Evolutionary conservation across 331 rosid genomes (phyloP).

Genomic region (Phaseolus coccineus): DNA sequence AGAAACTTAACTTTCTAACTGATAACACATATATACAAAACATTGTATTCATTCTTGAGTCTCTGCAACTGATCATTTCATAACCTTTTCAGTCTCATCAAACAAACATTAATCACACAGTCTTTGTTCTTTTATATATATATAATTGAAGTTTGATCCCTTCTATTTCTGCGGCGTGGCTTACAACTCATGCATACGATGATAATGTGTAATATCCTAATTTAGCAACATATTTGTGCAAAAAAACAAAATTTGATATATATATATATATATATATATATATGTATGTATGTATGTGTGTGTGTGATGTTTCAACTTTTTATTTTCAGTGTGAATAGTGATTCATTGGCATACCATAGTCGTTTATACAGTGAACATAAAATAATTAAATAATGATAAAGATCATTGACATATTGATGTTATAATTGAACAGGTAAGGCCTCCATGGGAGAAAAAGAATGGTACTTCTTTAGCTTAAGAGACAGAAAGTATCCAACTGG

Average conservation of each 20-base stretch:
- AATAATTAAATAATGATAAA: conserved; percentile 20
- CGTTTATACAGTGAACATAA: not conserved
- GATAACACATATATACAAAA: not conserved
- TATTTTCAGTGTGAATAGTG: conserved; percentile 15
- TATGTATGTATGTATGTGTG: too few relatives aligned
- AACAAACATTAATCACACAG: not conserved
- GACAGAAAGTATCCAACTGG: conserved; percentile 97
- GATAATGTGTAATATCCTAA: conserved; percentile 4
- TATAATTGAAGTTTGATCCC: conserved; percentile 31
- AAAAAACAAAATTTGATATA: not conserved
- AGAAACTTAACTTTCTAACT: not conserved
- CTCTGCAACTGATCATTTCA: conserved; percentile 1
- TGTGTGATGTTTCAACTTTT: conserved; percentile 10
- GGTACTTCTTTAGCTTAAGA: conserved; percentile 88
- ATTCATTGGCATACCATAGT: conserved; percentile 1
- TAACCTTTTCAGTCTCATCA: not conserved
- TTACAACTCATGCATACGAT: not conserved
- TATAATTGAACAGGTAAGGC: conserved; percentile 70
- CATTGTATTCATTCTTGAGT: conserved; percentile 10
- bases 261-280: too few relatives aligned
- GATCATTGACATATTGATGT: not conserved
- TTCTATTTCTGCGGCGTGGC: conserved; percentile 21
- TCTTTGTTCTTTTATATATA: not conserved
- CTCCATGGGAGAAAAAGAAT: conserved; percentile 89
- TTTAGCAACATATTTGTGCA: not conserved